Evolutionary conservation across 768 basidiomycete genomes (phyloP).

Genomic region (Nevesoporus exiguus): DNA sequence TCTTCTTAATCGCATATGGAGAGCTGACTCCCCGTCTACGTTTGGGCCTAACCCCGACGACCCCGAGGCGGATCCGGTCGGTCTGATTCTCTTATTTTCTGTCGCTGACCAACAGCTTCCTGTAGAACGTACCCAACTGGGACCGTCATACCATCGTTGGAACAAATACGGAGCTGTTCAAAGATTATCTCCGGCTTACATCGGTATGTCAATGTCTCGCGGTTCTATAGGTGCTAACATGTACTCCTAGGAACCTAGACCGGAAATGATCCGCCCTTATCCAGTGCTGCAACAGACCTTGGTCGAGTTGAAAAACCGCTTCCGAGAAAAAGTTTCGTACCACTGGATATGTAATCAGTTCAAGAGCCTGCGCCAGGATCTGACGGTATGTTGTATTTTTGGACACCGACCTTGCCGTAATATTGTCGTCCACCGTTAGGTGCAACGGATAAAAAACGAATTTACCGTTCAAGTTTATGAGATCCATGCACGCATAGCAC

Average conservation of each 20-base stretch:
- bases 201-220: slow-evolving; percentile 49
- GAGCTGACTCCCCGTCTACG: slow-evolving; percentile 48
- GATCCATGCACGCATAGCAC: slow-evolving; percentile 95
- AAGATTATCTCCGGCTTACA: slow-evolving; percentile 92
- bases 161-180: slow-evolving; percentile 84
- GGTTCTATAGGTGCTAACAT: slow-evolving; percentile 3
- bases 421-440: slow-evolving; percentile 45
- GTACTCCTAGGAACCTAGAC: slow-evolving; percentile 81
- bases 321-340: slow-evolving; percentile 75
- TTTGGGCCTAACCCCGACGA: slow-evolving; percentile 52
- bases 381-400: slow-evolving; percentile 67
- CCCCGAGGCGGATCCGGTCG: slow-evolving; percentile 68
- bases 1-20: slow-evolving; percentile 45
- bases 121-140: slow-evolving; percentile 94
- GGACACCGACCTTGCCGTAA: not conserved
- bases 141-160: slow-evolving; percentile 95
- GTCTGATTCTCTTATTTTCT: slow-evolving; percentile 24
- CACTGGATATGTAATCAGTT: slow-evolving; percentile 97
- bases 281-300: slow-evolving; percentile 81
- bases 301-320: slow-evolving; percentile 79
- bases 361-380: slow-evolving; percentile 94
- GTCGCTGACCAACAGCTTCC: slow-evolving; percentile 7
- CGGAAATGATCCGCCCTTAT: slow-evolving; percentile 90
- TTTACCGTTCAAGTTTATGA: slow-evolving; percentile 98
- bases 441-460: slow-evolving; percentile 97